These are phyloP conservation scores for Wickerhamomyces rabaulensis DNA, from an alignment of 805 yeast species.

Conservation along the genomic window DNA sequence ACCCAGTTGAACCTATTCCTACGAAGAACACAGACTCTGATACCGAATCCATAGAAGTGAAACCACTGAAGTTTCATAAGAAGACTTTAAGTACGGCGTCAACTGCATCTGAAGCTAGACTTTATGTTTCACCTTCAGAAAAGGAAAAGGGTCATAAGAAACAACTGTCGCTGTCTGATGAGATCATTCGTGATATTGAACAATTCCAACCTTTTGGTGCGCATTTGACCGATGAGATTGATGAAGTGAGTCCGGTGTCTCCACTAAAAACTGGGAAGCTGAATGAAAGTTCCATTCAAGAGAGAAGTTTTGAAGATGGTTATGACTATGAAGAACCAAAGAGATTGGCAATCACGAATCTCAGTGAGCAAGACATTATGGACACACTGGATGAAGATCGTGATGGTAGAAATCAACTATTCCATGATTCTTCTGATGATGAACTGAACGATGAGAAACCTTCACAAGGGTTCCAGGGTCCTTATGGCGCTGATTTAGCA, in stretches of 20 bases:
- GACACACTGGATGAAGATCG: neutral
- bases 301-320: neutral
- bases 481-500: neutral
- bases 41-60: slow-evolving; percentile 2
- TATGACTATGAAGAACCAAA: neutral
- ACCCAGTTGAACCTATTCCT: neutral
- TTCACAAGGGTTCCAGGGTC: neutral
- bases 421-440: slow-evolving; percentile 18
- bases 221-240: slow-evolving; percentile 4
- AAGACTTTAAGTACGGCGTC: slow-evolving; percentile 16
- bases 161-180: slow-evolving; percentile 23
- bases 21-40: neutral
- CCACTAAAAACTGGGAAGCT: slow-evolving; percentile 8
- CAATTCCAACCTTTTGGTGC: slow-evolving; percentile 15
- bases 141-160: slow-evolving; percentile 12
- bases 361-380: neutral
- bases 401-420: slow-evolving; percentile 8
- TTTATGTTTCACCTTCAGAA: slow-evolving; percentile 1
- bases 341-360: neutral
- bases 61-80: slow-evolving; percentile 21
- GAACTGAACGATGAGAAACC: neutral
- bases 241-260: slow-evolving; percentile 18
- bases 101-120: slow-evolving; percentile 3
- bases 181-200: slow-evolving; percentile 23
- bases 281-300: neutral